Evolutionary conservation across 352 stramenopile genomes (phyloP).

Genomic region (Phytophthora crassamura): DNA sequence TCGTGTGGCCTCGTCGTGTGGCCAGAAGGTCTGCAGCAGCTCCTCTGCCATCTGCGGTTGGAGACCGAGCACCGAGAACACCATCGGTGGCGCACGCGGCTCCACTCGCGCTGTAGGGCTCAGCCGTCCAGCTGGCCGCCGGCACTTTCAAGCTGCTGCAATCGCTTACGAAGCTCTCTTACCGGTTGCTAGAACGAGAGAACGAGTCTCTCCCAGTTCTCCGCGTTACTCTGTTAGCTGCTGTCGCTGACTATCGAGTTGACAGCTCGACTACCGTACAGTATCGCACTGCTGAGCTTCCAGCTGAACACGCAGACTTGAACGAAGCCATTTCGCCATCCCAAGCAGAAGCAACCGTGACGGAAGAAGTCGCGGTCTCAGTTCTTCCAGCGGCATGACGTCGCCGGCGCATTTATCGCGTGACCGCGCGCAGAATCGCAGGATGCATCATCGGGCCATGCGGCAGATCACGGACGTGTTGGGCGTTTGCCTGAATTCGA

Average conservation of each 20-base stretch:
- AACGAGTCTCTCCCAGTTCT: conserved; percentile 27
- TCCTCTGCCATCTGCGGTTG: conserved; percentile 22
- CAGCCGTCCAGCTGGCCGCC: no score
- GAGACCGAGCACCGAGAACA: neutral
- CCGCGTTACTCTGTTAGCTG: conserved; percentile 4
- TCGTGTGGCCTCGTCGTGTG: conserved; percentile 12
- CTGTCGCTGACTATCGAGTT: conserved; percentile 3
- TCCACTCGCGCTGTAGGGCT: no score
- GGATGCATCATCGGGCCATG: conserved; percentile 71
- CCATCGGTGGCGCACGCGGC: no score
- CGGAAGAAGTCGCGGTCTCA: neutral
- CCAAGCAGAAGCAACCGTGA: neutral
- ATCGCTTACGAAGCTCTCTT: no score
- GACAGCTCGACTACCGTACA: conserved; percentile 6
- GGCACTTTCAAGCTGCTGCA: no score
- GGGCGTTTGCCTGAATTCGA: conserved; percentile 59
- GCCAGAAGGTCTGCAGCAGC: conserved; percentile 1
- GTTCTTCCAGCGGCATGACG: conserved; percentile 24
- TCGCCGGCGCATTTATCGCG: conserved; percentile 50
- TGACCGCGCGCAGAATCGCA: conserved; percentile 54
- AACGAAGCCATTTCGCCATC: conserved; percentile 15
- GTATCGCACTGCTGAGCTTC: neutral
- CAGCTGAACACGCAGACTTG: conserved; percentile 1
- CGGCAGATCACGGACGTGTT: conserved; percentile 69
- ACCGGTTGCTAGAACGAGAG: no score